Conservation (phyloP, 140 eudicot species). For the Flaveria floridana region DNA sequence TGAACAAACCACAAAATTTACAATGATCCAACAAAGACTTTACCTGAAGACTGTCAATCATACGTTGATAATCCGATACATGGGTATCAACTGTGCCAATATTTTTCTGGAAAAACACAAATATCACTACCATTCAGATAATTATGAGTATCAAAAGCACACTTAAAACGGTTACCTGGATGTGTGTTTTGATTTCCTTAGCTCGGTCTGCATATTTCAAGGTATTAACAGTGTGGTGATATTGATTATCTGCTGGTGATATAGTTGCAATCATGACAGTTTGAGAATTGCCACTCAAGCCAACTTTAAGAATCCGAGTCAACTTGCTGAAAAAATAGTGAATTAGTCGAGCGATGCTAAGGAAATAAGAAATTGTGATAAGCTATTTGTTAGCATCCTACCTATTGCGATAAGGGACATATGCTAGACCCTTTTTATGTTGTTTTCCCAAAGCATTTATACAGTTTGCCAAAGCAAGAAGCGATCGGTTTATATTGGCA, state of each 20-base stretch:
- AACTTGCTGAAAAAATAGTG: slow-evolving; percentile 56
- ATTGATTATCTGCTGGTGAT: slow-evolving; percentile 83
- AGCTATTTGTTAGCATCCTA: slow-evolving; percentile 24
- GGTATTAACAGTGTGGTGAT: slow-evolving; percentile 87
- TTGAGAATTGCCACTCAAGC: slow-evolving; percentile 91
- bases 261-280: slow-evolving; percentile 91
- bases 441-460: slow-evolving; percentile 93
- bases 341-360: slow-evolving; percentile 30
- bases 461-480: slow-evolving; percentile 94
- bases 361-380: slow-evolving; percentile 1
- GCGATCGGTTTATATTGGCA: slow-evolving; percentile 89
- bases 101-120: slow-evolving; percentile 57
- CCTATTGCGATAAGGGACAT: slow-evolving; percentile 96
- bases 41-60: slow-evolving; percentile 94
- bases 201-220: slow-evolving; percentile 95
- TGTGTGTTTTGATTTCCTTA: slow-evolving; percentile 90
- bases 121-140: not conserved
- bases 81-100: slow-evolving; percentile 77
- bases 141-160: not conserved
- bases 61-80: slow-evolving; percentile 90
- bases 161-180: slow-evolving; percentile 55
- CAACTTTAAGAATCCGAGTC: slow-evolving; percentile 96
- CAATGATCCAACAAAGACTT: slow-evolving; percentile 19
- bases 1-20: slow-evolving; percentile 17
- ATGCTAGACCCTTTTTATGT: slow-evolving; percentile 94